A percentile compares a stretch with the other conserved stretches of the same genome.
Evolutionary conservation across 2,329 filamentous ascomycete genomes (phyloP).

Genomic region (Cladosporium sp.): DNA sequence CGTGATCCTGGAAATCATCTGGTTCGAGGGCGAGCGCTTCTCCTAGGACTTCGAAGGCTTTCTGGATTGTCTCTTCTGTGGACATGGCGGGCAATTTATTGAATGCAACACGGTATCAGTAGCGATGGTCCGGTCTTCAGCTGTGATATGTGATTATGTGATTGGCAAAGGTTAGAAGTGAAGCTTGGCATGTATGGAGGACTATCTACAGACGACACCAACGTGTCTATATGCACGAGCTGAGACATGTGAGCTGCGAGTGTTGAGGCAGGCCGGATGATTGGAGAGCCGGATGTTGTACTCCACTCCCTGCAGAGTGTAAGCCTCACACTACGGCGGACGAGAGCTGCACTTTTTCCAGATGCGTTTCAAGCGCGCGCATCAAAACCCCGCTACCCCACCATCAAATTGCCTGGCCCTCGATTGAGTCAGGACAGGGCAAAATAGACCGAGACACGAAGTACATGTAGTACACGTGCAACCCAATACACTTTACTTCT

Average conservation of each 20-base stretch:
- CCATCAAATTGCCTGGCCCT: background rate
- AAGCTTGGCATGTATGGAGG: background rate
- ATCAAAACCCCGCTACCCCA: background rate
- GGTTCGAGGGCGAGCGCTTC: constrained; percentile 28
- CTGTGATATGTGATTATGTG: too few relatives aligned
- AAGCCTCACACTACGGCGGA: background rate
- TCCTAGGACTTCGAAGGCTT: constrained; percentile 25
- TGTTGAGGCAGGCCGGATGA: constrained; percentile 6
- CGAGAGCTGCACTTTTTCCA: too few relatives aligned
- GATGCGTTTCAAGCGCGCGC: too few relatives aligned
- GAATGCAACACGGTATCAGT: too few relatives aligned
- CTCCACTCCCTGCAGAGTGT: background rate
- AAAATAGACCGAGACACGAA: background rate
- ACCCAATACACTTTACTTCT: background rate
- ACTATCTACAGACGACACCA: background rate
- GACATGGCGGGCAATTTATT: constrained; percentile 13
- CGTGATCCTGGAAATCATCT: constrained; percentile 26
- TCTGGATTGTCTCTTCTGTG: constrained; percentile 17
- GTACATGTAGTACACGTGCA: too few relatives aligned
- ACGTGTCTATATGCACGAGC: background rate
- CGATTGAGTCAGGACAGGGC: background rate
- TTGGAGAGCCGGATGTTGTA: constrained; percentile 2
- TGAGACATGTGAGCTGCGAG: background rate
- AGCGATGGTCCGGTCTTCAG: too few relatives aligned
- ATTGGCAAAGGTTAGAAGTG: background rate